Base-by-base conservation (phyloP, 768 basidiomycete genomes). In the Sistotremastrum niveocremeum region DNA sequence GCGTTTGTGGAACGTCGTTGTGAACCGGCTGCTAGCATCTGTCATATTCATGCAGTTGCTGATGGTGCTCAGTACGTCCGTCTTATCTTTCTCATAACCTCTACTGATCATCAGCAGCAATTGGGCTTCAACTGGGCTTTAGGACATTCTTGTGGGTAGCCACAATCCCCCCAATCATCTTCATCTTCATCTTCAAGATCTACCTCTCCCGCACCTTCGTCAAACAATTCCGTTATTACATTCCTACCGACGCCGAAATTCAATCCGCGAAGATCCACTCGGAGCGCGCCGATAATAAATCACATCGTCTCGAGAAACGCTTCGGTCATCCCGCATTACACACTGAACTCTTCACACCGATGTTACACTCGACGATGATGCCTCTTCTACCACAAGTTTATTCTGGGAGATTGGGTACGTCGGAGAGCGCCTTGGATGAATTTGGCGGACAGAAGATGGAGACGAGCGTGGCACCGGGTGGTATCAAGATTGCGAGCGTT, bases 261-360 rank as follows among this genome's bases (percentile, higher is more conserved):
- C 73, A 73, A 7, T 58, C 70, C 37, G 78, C 81, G 41, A 80
- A 86, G 54, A 73, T 91, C 3, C 74, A 90, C 56, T 86, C 88
- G 0, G 77, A 82, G 45, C 77, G 79, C 41, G 73, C 76, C 1
- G 93, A 97, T 59, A 67, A 72, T 47, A 70, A 71, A 35, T 72
- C 81, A 46, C 73, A 83, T 57, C 75, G 84, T 34, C 75, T 98
- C 32, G 81, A 81, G 65, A 89, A 81, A 59, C 81, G 94, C 31
- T 99, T 98, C 65, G 86, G 93, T 1, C 95, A 99, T 60, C 93
- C 95, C 1, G 85, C 91, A 10, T 70, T 99, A 41, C 78, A 90
- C 53, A 64, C 74, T 8, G 88, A 93, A 45, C 70, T 94, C 40
- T 86, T 91, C 64, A 88, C 86, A 4, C 87, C 84, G 0, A 84